These are phyloP conservation scores for Nicotiana tabacum DNA, from an alignment of 257 asterid genomes.

Conservation along the genomic window DNA sequence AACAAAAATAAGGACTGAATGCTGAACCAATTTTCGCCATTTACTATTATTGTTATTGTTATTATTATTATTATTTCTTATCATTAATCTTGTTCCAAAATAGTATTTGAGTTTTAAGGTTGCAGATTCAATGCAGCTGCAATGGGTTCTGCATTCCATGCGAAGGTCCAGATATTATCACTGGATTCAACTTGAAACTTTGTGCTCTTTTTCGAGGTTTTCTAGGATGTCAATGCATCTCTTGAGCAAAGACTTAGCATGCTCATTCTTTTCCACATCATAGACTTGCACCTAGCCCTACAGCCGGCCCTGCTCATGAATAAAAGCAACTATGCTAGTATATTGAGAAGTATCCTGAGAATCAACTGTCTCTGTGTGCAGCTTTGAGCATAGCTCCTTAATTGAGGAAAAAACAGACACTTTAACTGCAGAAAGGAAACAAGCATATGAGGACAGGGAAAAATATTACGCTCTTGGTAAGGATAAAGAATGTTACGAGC, in stretches of 20 bases:
- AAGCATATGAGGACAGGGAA: conserved; percentile 8
- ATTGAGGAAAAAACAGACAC: conserved; percentile 56
- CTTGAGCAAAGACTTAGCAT: conserved; percentile 70
- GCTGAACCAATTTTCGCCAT: no score
- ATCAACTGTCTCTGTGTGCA: conserved; percentile 25
- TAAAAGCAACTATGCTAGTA: conserved; percentile 29
- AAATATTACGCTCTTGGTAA: conserved; percentile 4
- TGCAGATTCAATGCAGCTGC: no score
- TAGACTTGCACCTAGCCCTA: conserved; percentile 28
- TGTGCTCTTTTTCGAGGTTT: conserved; percentile 30
- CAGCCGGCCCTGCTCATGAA: conserved; percentile 33
- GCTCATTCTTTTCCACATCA: conserved; percentile 68
- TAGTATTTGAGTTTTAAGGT: no score
- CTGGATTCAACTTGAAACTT: not conserved
- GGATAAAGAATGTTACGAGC: not conserved
- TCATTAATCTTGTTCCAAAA: no score
- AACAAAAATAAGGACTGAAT: no score
- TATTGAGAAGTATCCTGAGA: conserved; percentile 33
- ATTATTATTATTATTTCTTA: no score
- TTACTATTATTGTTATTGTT: no score
- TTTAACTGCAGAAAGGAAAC: conserved; percentile 53
- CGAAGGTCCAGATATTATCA: not conserved
- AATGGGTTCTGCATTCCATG: not conserved
- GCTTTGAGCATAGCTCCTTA: conserved; percentile 67
- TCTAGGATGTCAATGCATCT: conserved; percentile 54